Base-by-base conservation (phyloP, 2,329 filamentous ascomycete genomes). In the Ophiostoma perfectum region DNA sequence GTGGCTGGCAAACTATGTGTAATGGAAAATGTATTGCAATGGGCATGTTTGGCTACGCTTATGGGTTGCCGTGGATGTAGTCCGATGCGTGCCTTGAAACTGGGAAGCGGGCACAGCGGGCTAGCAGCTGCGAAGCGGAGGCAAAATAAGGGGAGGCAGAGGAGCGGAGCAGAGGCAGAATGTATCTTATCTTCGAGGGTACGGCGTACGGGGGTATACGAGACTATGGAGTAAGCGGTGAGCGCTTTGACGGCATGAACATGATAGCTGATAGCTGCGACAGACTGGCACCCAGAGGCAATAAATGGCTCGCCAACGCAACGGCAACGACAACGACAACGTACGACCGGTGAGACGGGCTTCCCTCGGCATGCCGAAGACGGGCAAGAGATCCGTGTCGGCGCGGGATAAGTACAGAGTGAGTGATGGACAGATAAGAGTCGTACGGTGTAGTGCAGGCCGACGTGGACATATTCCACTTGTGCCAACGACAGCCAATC, bases 351-450 rank as follows among this genome's bases (percentile, higher is more conserved):
- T 41, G 14, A 41, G 4, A 39, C 60, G 39, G 60, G 60, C 16
- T 11, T 44, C 38, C 18, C 60, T 63, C 60, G 60, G 60, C 60
- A 63, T 44, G n/a, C 60, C 60, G 39, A 63, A 63, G 38, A 63
- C 39, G 60, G 60, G 60, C 60, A 63, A 63, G 60, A 63, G 39
- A 63, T 63, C 60, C 60, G 60, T 63, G 16, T 6, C 8, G n/a
- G n/a, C 3, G 14, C 39, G 11, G 38, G 18, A 42, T 16, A n/a
- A 62, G 27, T 42, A 38, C 9, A 60, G 36, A 16, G 36, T 16
- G 58, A 16, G 41, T 9, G 41, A 5, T 2, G 39, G 16, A 16
- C 16, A 63, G 60, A 63, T 63, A 63, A 63, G 60, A 27, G 38
- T 42, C 60, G 60, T 63, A 63, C 60, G 60, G 60, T 42, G 60